phyloP scores from a whole-genome alignment of 2,329 filamentous ascomycete genomes.

The Ceratocystis papillata region DNA sequence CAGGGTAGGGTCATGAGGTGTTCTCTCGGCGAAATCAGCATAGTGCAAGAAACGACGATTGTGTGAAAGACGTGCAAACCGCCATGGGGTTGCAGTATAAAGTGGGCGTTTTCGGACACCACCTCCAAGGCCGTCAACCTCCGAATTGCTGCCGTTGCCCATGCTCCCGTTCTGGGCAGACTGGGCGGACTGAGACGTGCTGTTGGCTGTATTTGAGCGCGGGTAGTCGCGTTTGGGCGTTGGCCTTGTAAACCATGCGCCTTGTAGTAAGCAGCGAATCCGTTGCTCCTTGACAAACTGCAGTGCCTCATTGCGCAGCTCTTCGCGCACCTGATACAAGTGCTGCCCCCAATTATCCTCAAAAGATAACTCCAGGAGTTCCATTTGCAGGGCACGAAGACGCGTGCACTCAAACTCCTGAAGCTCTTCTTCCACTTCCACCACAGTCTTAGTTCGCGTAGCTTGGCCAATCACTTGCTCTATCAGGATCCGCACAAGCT shows the following conservation, averaged over 20 bases:
- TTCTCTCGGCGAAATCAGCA: slow-evolving; percentile 63
- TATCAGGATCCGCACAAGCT: slow-evolving; percentile 78
- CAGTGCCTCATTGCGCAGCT: slow-evolving; percentile 78
- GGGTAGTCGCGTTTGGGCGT: slow-evolving; percentile 34
- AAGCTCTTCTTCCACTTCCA: slow-evolving; percentile 82
- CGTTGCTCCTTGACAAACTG: slow-evolving; percentile 97
- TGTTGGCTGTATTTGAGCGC: slow-evolving; percentile 37
- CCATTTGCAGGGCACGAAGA: slow-evolving; percentile 83
- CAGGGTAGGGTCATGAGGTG: slow-evolving; percentile 55
- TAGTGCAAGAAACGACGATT: slow-evolving; percentile 87
- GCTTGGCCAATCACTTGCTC: slow-evolving; percentile 82
- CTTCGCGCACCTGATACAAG: slow-evolving; percentile 78
- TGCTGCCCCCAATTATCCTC: slow-evolving; percentile 92
- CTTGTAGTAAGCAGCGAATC: slow-evolving; percentile 75
- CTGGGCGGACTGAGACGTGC: slow-evolving; percentile 23
- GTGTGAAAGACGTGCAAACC: slow-evolving; percentile 79
- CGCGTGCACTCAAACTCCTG: slow-evolving; percentile 68
- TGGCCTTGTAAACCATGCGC: slow-evolving; percentile 69
- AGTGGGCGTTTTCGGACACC: slow-evolving; percentile 32
- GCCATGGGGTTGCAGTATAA: slow-evolving; percentile 52
- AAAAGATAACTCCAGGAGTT: slow-evolving; percentile 78
- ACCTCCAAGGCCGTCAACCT: slow-evolving; percentile 16
- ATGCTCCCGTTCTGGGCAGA: slow-evolving; percentile 18
- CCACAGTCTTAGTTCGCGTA: slow-evolving; percentile 67
- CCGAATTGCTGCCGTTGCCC: slow-evolving; percentile 19